Base-by-base conservation (phyloP, 2,329 filamentous ascomycete genomes). In the Cercospora citrullina region DNA sequence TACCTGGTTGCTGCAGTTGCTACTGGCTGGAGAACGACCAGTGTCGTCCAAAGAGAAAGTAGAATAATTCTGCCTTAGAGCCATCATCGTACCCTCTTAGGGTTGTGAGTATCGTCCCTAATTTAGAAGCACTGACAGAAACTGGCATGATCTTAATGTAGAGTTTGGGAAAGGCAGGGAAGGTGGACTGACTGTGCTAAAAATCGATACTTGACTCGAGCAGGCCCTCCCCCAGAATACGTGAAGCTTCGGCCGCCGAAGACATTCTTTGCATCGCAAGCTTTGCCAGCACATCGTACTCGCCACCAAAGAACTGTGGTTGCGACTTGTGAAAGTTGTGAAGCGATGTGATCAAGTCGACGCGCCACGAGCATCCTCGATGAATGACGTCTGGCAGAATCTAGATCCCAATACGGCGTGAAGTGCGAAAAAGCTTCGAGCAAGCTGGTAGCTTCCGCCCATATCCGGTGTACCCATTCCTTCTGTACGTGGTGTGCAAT, bases 351-450 rank as follows among this genome's bases (percentile, higher is more conserved):
- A 26, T 28, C 21, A 28, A 1, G 48, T 28, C 48, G 7, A 53
- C 14, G 48, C 48, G 23, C 48, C 14, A 28, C 14, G 2, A 5
- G 12, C 23, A 53, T 28, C 6, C 21, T 53, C 23, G 48, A 16
- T 26, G 48, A 14, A 53, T 53, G 48, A 53, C 48, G 48, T 53
- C 23, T 53, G 23, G 10, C 12, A 9, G 23, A 8, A 28, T 53
- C 48, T 53, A 53, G 48, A 48, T 28, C 16, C 21, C 26, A 30
- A 53, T 53, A n/a, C 48, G 48, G 28, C 26, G 28, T 33, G 55
- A 59, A 31, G 55, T 59, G 55, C 55, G 55, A n/a, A n/a, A 59
- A 59, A 59, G 55, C 55, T 36, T 59, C 28, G 6, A 33, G n/a
- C 28, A 59, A 59, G 28, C 31, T 59, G 55, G 55, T 23, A 31